Conservation (phyloP, 306 rosid genomes). For the Ormosia semicastrata region DNA sequence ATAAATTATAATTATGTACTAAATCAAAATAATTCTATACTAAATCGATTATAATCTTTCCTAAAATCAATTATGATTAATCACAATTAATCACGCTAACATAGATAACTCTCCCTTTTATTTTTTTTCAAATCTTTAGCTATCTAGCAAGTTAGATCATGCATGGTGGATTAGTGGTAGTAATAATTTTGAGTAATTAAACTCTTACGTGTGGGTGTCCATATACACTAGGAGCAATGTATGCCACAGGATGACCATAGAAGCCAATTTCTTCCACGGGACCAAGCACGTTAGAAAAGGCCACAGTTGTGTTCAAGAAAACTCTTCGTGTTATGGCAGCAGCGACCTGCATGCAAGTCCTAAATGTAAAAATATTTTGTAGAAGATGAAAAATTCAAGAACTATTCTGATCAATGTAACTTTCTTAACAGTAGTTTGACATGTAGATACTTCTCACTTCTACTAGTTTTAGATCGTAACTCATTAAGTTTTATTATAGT, state of each 20-base stretch:
- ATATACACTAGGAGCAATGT: constrained; percentile 58
- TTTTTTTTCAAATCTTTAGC: not conserved
- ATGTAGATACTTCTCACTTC: not conserved
- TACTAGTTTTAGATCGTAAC: not conserved
- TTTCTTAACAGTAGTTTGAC: not conserved
- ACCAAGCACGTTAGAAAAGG: constrained; percentile 59
- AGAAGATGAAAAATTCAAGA: not conserved
- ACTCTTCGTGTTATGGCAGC: constrained; percentile 43
- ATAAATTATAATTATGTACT: too few relatives aligned
- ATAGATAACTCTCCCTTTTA: not conserved
- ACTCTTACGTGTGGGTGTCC: constrained; percentile 69
- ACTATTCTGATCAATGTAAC: not conserved
- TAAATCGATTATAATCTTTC: too few relatives aligned
- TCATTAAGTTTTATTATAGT: not conserved
- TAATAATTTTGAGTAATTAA: not conserved
- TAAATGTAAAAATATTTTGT: not conserved
- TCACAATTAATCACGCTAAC: too few relatives aligned
- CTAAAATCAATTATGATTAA: too few relatives aligned
- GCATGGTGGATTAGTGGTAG: not conserved
- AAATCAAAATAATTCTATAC: too few relatives aligned
- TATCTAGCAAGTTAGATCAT: not conserved
- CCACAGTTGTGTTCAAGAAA: constrained; percentile 45
- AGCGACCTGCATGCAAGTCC: constrained; percentile 31
- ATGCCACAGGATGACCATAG: constrained; percentile 55
- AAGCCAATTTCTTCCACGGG: constrained; percentile 68